Percentiles rank a stretch among this genome's conserved stretches.
Conservation (phyloP, 257 asterid species). For the Solanum lycopersicoides region DNA sequence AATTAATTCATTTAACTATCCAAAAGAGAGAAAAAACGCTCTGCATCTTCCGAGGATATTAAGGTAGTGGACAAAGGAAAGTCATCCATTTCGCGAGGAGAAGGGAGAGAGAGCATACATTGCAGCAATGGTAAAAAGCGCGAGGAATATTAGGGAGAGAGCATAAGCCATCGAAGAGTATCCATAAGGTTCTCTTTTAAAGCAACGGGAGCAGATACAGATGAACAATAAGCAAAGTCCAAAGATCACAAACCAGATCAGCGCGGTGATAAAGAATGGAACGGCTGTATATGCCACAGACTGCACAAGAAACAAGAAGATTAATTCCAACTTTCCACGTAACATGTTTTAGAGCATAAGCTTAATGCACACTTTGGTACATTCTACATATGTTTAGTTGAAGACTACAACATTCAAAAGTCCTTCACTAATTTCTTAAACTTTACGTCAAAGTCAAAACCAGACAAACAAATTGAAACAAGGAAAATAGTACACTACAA, state of each 20-base stretch:
- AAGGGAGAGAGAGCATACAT: background rate
- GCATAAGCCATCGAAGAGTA: background rate
- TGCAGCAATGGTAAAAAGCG: background rate
- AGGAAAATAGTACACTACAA: background rate
- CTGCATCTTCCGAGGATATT: background rate
- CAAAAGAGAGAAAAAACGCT: background rate
- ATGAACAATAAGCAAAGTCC: background rate
- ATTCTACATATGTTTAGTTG: background rate
- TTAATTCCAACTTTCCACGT: too few species aligned
- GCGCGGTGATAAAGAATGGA: background rate
- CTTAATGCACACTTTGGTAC: too few species aligned
- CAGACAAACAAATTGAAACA: background rate
- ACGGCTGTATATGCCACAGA: background rate
- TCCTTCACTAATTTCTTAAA: background rate
- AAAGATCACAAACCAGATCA: conserved; percentile 1
- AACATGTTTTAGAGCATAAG: too few species aligned
- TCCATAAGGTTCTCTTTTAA: background rate
- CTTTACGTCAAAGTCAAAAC: background rate
- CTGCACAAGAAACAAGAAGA: background rate
- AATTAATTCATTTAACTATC: background rate
- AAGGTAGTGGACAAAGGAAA: background rate
- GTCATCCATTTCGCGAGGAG: background rate
- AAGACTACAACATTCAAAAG: background rate
- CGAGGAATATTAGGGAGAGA: conserved; percentile 1
- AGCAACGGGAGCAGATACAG: background rate